These are phyloP conservation scores for Aspergillus biplanus DNA, from an alignment of 495 filamentous ascomycete genomes.

Conservation along the genomic window DNA sequence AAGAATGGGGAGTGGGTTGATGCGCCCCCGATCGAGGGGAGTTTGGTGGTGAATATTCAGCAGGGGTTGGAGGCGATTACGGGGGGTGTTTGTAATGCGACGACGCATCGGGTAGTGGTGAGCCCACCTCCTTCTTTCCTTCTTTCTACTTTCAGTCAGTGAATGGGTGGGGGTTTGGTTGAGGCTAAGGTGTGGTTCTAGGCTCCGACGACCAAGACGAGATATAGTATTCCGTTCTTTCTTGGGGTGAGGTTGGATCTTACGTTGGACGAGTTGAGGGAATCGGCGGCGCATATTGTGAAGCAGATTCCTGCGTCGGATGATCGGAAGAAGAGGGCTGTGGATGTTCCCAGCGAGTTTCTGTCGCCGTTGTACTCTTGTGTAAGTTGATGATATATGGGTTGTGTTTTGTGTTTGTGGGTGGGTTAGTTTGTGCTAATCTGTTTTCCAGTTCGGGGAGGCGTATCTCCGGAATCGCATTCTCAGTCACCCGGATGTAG, in stretches of 20 bases:
- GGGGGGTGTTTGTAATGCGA: constrained; percentile 80
- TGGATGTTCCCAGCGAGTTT: constrained; percentile 50
- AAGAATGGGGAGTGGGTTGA: constrained; percentile 54
- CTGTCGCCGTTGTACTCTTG: constrained; percentile 46
- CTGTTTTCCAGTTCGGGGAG: constrained; percentile 43
- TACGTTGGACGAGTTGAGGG: constrained; percentile 59
- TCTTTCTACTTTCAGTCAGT: no score
- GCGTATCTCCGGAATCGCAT: constrained; percentile 73
- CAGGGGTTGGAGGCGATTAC: constrained; percentile 93
- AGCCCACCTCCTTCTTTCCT: constrained; percentile 6
- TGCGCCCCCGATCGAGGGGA: constrained; percentile 50
- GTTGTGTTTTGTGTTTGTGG: constrained; percentile 34
- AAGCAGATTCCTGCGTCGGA: constrained; percentile 38
- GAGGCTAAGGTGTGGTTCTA: constrained; percentile 37
- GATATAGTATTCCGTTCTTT: constrained; percentile 89
- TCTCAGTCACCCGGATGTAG: constrained; percentile 89
- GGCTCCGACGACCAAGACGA: constrained; percentile 49
- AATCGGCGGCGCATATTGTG: constrained; percentile 44
- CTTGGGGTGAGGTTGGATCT: constrained; percentile 83
- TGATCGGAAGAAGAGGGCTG: constrained; percentile 40
- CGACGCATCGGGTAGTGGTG: constrained; percentile 77
- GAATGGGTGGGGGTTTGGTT: not conserved
- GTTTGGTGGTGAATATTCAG: constrained; percentile 64
- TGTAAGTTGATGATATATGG: constrained; percentile 28
- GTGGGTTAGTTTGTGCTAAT: constrained; percentile 29